Evolutionary conservation across 371 early-diverging fungal genomes (phyloP), one percentile per base, ranked within the genome.

Genomic region (Circinella umbellata): DNA sequence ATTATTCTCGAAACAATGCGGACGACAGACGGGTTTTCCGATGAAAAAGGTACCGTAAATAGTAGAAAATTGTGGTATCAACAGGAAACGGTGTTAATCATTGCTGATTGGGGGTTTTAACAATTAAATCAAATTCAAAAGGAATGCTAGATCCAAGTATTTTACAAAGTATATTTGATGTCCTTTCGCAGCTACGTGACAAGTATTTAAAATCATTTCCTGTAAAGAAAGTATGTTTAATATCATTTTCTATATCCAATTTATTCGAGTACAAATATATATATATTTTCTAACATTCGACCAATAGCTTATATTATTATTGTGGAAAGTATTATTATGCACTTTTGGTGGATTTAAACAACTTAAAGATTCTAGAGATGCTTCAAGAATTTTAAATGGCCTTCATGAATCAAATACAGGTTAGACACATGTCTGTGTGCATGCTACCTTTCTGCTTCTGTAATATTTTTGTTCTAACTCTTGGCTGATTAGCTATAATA

Each of bases 161-260:
- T 68, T 70, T 87, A 0, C 89, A 86, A 36, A 89, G 85, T 48
- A 72, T 93, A 18, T 92, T 92, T 72, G 86, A 84, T 14, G 73
- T 91, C 18, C 81, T 93, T 10, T 82, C 90, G 14, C 85, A 88
- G 55, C 73, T 93, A 20, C 90, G 88, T 34, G 92, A 92, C 62
- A 89, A 89, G 48, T 89, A 91, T 73, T 76, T 88, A 36, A 91
- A 91, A 72, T 80, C 88, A 66, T 93, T 91, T 79, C 95, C 93
- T 0, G 89, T 93, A 9, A 93, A 93, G 72, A 93, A 94, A 88
- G 94, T 91, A 77, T 49, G 4, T 4, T 49, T 15, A 49, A 10
- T 39, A 39, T n/a, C n/a, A n/a, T n/a, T n/a, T n/a, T n/a, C n/a
- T n/a, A n/a, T 27, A 27, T 27, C 27, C 27, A 27, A 27, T 27